Percentiles rank a stretch among this genome's conserved stretches.
Conservation (phyloP, 192 early-diverging fungal genomes). For the Diversispora epigaea region DNA sequence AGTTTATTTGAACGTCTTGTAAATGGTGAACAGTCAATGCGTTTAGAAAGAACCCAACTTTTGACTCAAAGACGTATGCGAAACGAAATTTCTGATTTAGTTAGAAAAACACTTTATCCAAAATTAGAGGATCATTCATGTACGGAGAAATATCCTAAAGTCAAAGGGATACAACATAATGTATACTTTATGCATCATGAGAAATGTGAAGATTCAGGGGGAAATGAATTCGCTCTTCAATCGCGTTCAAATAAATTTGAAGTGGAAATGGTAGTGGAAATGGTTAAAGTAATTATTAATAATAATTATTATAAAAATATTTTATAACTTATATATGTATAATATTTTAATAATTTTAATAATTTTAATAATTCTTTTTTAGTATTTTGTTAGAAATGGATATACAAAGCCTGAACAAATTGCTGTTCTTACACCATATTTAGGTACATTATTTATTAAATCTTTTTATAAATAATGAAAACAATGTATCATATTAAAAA, state of each 20-base stretch:
- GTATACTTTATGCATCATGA: slow-evolving; percentile 53
- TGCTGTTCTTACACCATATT: slow-evolving; percentile 55
- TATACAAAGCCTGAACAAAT: slow-evolving; percentile 48
- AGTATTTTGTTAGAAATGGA: slow-evolving; percentile 53
- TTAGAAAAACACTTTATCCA: slow-evolving; percentile 49
- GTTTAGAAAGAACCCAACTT: slow-evolving; percentile 8
- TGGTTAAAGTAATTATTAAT: slow-evolving; percentile 31
- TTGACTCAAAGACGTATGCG: slow-evolving; percentile 52
- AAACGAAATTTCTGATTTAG: slow-evolving; percentile 49
- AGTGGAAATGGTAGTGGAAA: slow-evolving; percentile 48
- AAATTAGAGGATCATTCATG: slow-evolving; percentile 42
- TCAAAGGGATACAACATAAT: slow-evolving; percentile 46
- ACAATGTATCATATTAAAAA: too few relatives aligned
- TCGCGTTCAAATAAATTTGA: slow-evolving; percentile 52
- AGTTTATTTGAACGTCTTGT: slow-evolving; percentile 53
- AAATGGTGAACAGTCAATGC: slow-evolving; percentile 1
- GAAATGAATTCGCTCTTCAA: slow-evolving; percentile 41
- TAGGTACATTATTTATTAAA: too few relatives aligned
- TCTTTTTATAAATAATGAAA: too few relatives aligned
- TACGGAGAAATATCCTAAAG: slow-evolving; percentile 35
- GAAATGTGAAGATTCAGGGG: slow-evolving; percentile 42
- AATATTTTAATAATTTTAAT: too few relatives aligned
- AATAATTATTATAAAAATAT: not conserved
- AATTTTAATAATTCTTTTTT: not conserved
- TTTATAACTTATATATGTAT: not conserved